Evolutionary conservation across 768 basidiomycete species (phyloP).

Genomic region (Gymnopilus dilepis): DNA sequence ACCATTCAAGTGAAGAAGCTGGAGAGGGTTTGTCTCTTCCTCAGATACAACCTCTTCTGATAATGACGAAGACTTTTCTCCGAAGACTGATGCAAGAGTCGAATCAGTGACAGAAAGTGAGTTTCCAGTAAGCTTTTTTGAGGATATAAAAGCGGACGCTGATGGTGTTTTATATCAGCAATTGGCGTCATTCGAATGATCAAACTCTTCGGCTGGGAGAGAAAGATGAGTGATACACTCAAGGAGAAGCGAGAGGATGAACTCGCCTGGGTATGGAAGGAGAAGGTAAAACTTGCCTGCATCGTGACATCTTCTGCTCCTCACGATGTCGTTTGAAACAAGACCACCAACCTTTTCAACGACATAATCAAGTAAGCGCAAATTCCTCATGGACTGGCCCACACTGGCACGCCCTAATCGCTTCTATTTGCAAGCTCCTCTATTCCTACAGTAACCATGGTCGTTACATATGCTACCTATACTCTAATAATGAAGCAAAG

Average conservation of each 20-base stretch:
- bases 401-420: not conserved
- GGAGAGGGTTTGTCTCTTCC: conserved; percentile 38
- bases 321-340: not conserved
- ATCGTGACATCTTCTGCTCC: not conserved
- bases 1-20: conserved; percentile 49
- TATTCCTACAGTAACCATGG: conserved; percentile 72
- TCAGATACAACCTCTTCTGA: not conserved
- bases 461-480: conserved; percentile 67
- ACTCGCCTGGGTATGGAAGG: conserved; percentile 58
- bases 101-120: conserved; percentile 66
- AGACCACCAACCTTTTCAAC: conserved; percentile 17
- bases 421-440: conserved; percentile 44
- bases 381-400: too few relatives aligned
- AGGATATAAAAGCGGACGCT: not conserved
- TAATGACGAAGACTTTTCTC: not conserved
- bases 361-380: conserved; percentile 20
- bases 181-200: conserved; percentile 70
- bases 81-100: conserved; percentile 56
- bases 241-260: conserved; percentile 67
- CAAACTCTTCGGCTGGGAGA: conserved; percentile 77
- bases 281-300: conserved; percentile 25
- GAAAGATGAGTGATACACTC: conserved; percentile 58
- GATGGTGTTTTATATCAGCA: conserved; percentile 36
- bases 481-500: conserved; percentile 39
- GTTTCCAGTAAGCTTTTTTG: not conserved